phyloP scores from a whole-genome alignment of 1,284 basidiomycete genomes.

The Agaricales sp. region DNA sequence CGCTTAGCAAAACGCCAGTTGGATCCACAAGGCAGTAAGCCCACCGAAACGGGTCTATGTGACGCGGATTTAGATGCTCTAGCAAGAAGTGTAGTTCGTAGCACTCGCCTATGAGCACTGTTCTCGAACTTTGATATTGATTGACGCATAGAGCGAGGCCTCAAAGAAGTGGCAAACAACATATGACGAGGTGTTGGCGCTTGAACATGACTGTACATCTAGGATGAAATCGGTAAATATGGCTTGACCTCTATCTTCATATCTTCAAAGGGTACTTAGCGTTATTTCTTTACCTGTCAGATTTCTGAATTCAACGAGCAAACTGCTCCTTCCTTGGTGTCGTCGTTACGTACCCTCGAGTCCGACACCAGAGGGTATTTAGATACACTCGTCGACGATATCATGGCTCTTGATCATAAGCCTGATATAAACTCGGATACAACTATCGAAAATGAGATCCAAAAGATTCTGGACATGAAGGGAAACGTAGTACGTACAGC shows the following conservation, averaged over 20 bases:
- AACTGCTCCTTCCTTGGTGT: neutral
- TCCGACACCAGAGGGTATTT: neutral
- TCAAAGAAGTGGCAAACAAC: neutral
- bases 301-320: neutral
- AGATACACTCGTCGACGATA: neutral
- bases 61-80: neutral
- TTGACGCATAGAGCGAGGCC: neutral
- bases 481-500: neutral
- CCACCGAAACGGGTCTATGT: too few relatives aligned
- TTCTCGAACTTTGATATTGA: too few relatives aligned
- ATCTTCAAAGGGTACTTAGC: too few relatives aligned
- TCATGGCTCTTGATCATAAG: neutral
- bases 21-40: too few relatives aligned
- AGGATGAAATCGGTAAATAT: neutral
- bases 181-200: neutral
- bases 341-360: neutral
- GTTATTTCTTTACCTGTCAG: neutral
- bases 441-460: neutral
- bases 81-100: neutral
- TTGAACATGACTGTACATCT: neutral
- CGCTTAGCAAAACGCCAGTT: too few relatives aligned
- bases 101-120: too few relatives aligned
- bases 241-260: neutral
- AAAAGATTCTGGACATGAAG: neutral
- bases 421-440: neutral